Evolutionary conservation across 345 rosid species (phyloP).

Genomic region (Salix exigua): DNA sequence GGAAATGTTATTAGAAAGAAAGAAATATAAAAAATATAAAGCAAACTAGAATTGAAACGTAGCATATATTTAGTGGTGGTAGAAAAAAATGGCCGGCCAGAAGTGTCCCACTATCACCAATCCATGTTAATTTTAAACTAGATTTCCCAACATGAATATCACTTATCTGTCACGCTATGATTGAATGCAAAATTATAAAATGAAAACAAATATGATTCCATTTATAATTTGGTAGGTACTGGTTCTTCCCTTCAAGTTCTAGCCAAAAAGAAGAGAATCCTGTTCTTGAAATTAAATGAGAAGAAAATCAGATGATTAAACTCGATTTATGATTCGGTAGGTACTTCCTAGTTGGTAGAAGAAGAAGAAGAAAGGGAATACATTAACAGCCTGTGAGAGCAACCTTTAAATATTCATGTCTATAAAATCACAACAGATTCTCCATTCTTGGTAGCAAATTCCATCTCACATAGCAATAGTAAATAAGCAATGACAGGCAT

Average conservation of each 20-base stretch:
- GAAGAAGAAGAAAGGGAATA: too few species aligned
- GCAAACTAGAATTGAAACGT: too few species aligned
- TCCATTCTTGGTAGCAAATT: not conserved
- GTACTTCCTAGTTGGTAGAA: too few species aligned
- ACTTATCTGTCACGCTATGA: not conserved
- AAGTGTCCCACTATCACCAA: not conserved
- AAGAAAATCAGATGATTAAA: too few species aligned
- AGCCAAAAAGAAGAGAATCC: not conserved
- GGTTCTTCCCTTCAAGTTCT: too few species aligned
- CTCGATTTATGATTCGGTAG: too few species aligned
- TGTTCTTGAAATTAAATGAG: too few species aligned
- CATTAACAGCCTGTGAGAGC: too few species aligned
- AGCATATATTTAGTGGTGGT: too few species aligned
- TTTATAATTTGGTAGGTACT: not conserved
- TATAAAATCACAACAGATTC: not conserved
- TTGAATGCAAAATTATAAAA: not conserved
- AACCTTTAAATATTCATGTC: not conserved
- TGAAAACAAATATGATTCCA: not conserved
- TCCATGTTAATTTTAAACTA: not conserved
- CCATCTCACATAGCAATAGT: not conserved
- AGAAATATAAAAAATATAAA: too few species aligned
- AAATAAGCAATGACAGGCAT: too few species aligned
- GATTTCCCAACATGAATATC: not conserved
- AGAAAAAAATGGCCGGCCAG: not conserved
- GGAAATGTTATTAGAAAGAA: too few species aligned